phyloP scores from a whole-genome alignment of 257 asterid species.

The Nicotiana otophora region DNA sequence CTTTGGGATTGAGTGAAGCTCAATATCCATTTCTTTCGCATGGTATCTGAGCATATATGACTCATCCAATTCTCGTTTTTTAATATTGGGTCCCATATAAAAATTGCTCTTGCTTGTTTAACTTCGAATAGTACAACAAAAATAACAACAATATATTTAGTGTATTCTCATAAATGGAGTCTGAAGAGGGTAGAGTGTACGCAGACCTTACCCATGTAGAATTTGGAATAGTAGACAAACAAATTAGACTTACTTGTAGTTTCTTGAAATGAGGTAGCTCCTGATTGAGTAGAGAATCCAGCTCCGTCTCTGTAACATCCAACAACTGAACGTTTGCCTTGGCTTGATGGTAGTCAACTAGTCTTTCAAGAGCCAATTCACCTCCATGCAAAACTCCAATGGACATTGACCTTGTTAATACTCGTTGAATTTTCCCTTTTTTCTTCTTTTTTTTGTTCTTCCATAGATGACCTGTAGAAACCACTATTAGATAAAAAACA shows the following conservation, averaged over 20 bases:
- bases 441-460: background rate
- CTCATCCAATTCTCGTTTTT: too few relatives aligned
- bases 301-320: background rate
- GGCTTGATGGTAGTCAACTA: slow-evolving; percentile 4
- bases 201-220: too few relatives aligned
- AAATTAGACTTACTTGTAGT: background rate
- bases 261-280: background rate
- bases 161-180: too few relatives aligned
- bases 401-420: background rate
- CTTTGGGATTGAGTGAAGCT: too few relatives aligned
- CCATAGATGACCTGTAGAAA: background rate
- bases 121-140: too few relatives aligned
- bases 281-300: background rate
- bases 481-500: background rate
- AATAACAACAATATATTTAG: too few relatives aligned
- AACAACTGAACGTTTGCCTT: background rate
- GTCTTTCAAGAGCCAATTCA: background rate
- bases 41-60: too few relatives aligned
- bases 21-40: too few relatives aligned
- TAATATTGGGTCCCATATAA: too few relatives aligned
- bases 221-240: too few relatives aligned
- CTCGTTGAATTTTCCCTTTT: background rate
- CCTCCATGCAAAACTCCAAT: slow-evolving; percentile 11
- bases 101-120: too few relatives aligned
- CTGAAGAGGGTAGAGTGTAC: too few relatives aligned